Conservation (phyloP, 2,329 filamentous ascomycete species). For the Colletotrichum chrysophilum region DNA sequence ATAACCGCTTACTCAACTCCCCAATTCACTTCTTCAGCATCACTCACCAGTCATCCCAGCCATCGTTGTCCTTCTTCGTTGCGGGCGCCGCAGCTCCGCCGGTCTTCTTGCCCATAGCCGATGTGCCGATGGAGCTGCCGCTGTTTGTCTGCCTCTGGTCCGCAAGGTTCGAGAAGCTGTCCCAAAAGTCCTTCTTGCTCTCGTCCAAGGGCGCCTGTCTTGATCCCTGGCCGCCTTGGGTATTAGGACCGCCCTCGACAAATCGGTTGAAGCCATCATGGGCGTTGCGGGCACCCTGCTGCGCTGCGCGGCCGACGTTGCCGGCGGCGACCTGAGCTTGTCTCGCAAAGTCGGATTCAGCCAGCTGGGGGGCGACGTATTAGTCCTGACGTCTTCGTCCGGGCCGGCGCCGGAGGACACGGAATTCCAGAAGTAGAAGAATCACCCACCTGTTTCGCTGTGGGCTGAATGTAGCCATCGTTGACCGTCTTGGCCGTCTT, state of each 20-base stretch:
- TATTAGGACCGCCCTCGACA: conserved; percentile 73
- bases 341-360: conserved; percentile 78
- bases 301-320: conserved; percentile 70
- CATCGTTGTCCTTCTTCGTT: conserved; percentile 56
- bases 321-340: conserved; percentile 67
- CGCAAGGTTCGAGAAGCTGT: conserved; percentile 79
- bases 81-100: conserved; percentile 32
- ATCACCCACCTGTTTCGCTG: conserved; percentile 77
- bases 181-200: conserved; percentile 88
- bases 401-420: conserved; percentile 1
- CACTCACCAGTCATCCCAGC: conserved; percentile 69
- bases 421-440: conserved; percentile 18
- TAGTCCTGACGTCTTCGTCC: conserved; percentile 23
- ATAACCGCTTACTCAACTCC: conserved; percentile 20
- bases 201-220: conserved; percentile 53
- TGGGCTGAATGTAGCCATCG: conserved; percentile 90
- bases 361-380: conserved; percentile 60
- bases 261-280: conserved; percentile 85
- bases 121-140: conserved; percentile 61
- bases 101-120: conserved; percentile 61
- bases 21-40: not conserved
- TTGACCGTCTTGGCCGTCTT: conserved; percentile 94
- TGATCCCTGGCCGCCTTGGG: conserved; percentile 32
- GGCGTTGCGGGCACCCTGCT: conserved; percentile 75
- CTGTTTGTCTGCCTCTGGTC: conserved; percentile 53